Conservation (phyloP, 2,329 filamentous ascomycete species). For the Arachnomyces sp. region DNA sequence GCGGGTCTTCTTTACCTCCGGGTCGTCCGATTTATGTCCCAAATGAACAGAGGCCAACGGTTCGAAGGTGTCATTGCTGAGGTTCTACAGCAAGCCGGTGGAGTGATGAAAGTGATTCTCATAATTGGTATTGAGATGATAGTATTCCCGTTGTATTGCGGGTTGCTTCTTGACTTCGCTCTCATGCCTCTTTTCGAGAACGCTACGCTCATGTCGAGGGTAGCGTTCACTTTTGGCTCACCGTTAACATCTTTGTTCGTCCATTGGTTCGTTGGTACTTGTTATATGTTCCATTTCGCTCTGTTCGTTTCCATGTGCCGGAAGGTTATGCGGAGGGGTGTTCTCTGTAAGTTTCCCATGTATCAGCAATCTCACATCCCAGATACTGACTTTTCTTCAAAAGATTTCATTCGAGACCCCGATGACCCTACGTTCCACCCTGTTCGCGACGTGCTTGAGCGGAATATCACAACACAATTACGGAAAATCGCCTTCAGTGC, state of each 20-base stretch:
- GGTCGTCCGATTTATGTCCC: slow-evolving; percentile 60
- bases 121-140: slow-evolving; percentile 99
- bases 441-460: slow-evolving; percentile 89
- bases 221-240: slow-evolving; percentile 67
- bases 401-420: slow-evolving; percentile 93
- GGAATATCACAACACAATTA: slow-evolving; percentile 83
- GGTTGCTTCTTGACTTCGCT: slow-evolving; percentile 78
- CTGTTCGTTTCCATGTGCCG: slow-evolving; percentile 98
- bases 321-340: slow-evolving; percentile 91
- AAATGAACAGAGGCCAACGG: slow-evolving; percentile 44
- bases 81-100: slow-evolving; percentile 81
- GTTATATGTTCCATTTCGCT: slow-evolving; percentile 99
- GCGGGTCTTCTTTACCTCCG: slow-evolving; percentile 72
- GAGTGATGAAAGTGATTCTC: slow-evolving; percentile 93
- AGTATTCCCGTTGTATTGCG: slow-evolving; percentile 91
- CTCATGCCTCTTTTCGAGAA: slow-evolving; percentile 81
- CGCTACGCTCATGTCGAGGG: slow-evolving; percentile 65
- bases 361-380: slow-evolving; percentile 1
- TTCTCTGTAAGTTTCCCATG: slow-evolving; percentile 62
- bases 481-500: slow-evolving; percentile 95
- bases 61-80: slow-evolving; percentile 70
- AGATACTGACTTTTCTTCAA: slow-evolving; percentile 7
- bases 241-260: slow-evolving; percentile 90
- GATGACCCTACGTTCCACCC: slow-evolving; percentile 98
- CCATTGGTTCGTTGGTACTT: slow-evolving; percentile 97